Evolutionary conservation across 164 flowering plant species (phyloP).

Genomic region (Umbellularia californica): DNA sequence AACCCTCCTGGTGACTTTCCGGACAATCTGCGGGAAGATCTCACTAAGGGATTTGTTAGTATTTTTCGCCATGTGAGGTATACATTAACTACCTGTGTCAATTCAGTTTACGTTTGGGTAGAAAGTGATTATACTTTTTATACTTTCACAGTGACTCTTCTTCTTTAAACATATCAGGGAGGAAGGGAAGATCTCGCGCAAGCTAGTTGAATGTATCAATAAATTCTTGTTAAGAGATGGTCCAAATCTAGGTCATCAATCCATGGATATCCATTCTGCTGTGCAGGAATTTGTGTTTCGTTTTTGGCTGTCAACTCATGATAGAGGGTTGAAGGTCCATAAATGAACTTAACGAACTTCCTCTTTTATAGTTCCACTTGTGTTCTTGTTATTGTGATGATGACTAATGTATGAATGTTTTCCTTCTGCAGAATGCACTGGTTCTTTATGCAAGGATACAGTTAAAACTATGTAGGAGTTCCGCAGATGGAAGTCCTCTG

Average conservation of each 20-base stretch:
- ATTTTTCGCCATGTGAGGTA: slow-evolving; percentile 70
- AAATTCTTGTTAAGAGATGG: slow-evolving; percentile 78
- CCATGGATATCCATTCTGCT: slow-evolving; percentile 69
- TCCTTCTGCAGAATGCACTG: slow-evolving; percentile 57
- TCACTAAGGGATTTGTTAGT: slow-evolving; percentile 51
- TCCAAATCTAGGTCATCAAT: slow-evolving; percentile 65
- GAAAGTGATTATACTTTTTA: slow-evolving; percentile 3
- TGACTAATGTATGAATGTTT: background rate
- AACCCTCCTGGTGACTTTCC: slow-evolving; percentile 93
- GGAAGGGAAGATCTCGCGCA: slow-evolving; percentile 78
- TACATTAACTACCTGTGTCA: background rate
- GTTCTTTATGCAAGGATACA: slow-evolving; percentile 71
- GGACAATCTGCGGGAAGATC: slow-evolving; percentile 50
- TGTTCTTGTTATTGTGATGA: background rate
- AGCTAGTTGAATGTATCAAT: slow-evolving; percentile 86
- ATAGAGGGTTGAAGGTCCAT: slow-evolving; percentile 67
- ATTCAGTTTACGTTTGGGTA: background rate
- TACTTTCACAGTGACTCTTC: slow-evolving; percentile 6
- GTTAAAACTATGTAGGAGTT: slow-evolving; percentile 53
- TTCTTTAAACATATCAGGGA: slow-evolving; percentile 46
- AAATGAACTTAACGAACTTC: background rate
- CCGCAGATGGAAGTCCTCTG: slow-evolving; percentile 46
- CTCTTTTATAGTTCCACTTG: background rate
- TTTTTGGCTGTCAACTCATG: slow-evolving; percentile 71
- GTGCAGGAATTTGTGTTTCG: slow-evolving; percentile 62